These are phyloP conservation scores for Apostasia shenzhenica DNA, from an alignment of 106 monocot genomes.

Conservation along the genomic window DNA sequence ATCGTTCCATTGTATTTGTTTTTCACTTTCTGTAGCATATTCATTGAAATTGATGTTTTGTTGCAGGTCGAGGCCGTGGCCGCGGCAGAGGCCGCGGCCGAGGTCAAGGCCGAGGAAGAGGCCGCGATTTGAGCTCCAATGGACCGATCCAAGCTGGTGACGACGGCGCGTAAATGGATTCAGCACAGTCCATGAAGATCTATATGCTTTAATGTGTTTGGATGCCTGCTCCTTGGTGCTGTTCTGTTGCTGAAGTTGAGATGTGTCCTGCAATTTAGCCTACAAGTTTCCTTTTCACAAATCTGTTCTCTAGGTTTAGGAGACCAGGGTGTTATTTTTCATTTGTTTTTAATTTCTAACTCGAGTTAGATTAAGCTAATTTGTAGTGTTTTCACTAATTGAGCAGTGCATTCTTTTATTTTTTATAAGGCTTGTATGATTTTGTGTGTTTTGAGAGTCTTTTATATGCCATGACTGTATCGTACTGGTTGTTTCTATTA, in stretches of 20 bases:
- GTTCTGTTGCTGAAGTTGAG: neutral
- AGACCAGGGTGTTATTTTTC: too few species aligned
- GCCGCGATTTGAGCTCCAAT: neutral
- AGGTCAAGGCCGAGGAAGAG: slow-evolving; percentile 7
- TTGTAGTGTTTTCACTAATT: neutral
- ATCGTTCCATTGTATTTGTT: too few species aligned
- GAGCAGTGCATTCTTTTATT: slow-evolving; percentile 2
- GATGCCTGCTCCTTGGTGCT: slow-evolving; percentile 2
- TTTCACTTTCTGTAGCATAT: too few species aligned
- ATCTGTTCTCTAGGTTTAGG: too few species aligned
- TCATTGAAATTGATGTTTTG: too few species aligned
- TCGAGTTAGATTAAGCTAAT: neutral
- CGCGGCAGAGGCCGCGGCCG: slow-evolving; percentile 2
- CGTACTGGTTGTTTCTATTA: too few species aligned
- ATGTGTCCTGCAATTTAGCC: too few species aligned
- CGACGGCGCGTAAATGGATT: neutral
- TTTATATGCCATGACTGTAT: too few species aligned
- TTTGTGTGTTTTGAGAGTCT: neutral
- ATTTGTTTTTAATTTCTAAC: too few species aligned
- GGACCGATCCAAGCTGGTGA: neutral
- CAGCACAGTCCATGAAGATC: neutral
- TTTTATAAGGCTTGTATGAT: neutral
- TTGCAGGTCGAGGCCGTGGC: too few species aligned
- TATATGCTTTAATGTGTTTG: neutral
- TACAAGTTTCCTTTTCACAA: too few species aligned